Evolutionary conservation across 108 stramenopile species (phyloP), one percentile per base, ranked within the genome.

Genomic region (Nitzschia inconspicua): DNA sequence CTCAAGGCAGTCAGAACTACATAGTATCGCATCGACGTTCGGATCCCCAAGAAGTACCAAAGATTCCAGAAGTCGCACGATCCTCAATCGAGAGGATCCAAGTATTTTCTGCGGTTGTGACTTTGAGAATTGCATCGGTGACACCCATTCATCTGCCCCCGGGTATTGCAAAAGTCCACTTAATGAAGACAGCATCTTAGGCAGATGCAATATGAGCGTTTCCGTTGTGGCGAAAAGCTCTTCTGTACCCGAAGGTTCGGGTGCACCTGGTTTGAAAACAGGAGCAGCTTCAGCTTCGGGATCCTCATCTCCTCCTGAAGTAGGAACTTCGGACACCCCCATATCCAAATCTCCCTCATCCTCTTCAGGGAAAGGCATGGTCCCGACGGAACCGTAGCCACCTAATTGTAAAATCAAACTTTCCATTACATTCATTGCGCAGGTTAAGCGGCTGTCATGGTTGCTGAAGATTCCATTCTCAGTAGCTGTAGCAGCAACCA

Each of bases 391-490:
- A 5, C 93, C 93, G 47, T 89, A 94, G 20, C 93, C 93, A 43
- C 93, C 93, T 8, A 94, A 65, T 57, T 94, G 93, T 43, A 94
- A 59, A 24, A 91, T 72, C 42, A 94, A 69, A 75, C 80, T 80
- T 65, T 95, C 91, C 57, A 91, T 36, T 7, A 95, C 86, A 42
- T 68, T 84, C 80, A 93, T 86, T 3, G 86, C 75, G 58, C 76
- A 83, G 26, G 90, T 95, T 54, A 88, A 64, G 11, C 65, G 57
- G 35, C 79, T 77, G 30, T 93, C 92, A 59, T 87, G 76, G 10
- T 77, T 73, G 36, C 70, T 57, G 49, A 91, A 88, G 34, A 54
- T 39, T 19, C 57, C 71, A 24, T 70, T 67, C 25, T 71, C 60
- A 20, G 69, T 10, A 8, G 51, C 44, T 4, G 77, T 64, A 25